phyloP scores from a whole-genome alignment of 495 filamentous ascomycete species.

The Hypoxylon lenormandii region DNA sequence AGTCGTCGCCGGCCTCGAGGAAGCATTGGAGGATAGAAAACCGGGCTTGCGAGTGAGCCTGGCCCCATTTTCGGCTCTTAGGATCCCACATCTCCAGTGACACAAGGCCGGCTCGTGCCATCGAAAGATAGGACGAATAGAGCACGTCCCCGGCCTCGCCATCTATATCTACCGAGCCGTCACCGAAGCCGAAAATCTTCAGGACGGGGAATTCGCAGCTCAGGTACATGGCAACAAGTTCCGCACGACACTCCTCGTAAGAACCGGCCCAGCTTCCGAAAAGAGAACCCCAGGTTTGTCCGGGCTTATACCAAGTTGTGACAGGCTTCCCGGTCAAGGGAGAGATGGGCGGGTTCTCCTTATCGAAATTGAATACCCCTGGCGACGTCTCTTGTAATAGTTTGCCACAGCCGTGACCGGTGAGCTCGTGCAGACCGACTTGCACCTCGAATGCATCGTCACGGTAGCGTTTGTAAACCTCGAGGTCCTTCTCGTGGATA shows the following conservation, averaged over 20 bases:
- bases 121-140: conserved; percentile 85
- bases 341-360: conserved; percentile 79
- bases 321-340: conserved; percentile 82
- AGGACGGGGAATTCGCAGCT: conserved; percentile 89
- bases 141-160: conserved; percentile 85
- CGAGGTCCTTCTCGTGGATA: conserved; percentile 77
- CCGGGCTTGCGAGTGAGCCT: conserved; percentile 93
- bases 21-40: conserved; percentile 92
- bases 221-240: conserved; percentile 93
- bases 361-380: conserved; percentile 88
- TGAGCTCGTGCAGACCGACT: conserved; percentile 93
- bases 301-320: conserved; percentile 88
- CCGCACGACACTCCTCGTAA: conserved; percentile 80
- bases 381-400: conserved; percentile 87
- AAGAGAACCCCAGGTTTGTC: conserved; percentile 92
- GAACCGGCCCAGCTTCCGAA: conserved; percentile 86
- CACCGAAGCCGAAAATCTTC: conserved; percentile 89
- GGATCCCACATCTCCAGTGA: conserved; percentile 92
- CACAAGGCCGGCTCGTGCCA: conserved; percentile 88
- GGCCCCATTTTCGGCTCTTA: conserved; percentile 88
- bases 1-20: conserved; percentile 82
- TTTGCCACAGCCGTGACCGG: conserved; percentile 96
- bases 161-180: conserved; percentile 76
- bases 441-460: conserved; percentile 93
- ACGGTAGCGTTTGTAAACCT: conserved; percentile 80